Conservation (phyloP, 345 rosid species). For the Gossypium turneri region DNA sequence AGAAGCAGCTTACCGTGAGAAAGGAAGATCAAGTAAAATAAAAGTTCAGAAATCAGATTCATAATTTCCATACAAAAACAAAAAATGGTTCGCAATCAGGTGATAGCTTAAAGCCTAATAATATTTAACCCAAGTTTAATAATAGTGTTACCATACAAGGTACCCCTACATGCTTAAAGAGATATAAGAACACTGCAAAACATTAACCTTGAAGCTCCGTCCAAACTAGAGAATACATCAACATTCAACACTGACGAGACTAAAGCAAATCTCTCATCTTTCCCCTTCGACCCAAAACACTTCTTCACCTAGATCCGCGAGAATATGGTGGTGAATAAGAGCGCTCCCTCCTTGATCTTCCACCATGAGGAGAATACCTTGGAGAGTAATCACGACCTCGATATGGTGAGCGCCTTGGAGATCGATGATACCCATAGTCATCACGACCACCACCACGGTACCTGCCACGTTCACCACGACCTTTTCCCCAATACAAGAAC, state of each 20-base stretch:
- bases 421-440: slow-evolving; percentile 52
- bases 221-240: slow-evolving; percentile 11
- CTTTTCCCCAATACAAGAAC: slow-evolving; percentile 26
- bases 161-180: neutral
- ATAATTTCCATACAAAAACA: neutral
- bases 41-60: neutral
- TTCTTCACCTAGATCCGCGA: slow-evolving; percentile 37
- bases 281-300: neutral
- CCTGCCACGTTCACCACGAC: slow-evolving; percentile 62
- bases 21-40: neutral
- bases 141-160: neutral
- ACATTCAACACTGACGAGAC: neutral
- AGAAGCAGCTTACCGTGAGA: neutral
- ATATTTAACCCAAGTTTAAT: neutral
- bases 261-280: neutral
- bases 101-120: neutral
- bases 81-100: neutral
- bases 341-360: slow-evolving; percentile 80
- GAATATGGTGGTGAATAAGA: slow-evolving; percentile 56
- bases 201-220: neutral
- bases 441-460: slow-evolving; percentile 47
- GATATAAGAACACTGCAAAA: neutral
- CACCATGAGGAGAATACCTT: slow-evolving; percentile 56
- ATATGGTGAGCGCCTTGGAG: slow-evolving; percentile 81
- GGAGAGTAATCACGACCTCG: slow-evolving; percentile 69